These are phyloP conservation scores for Helotiales sp. DNA, from an alignment of 2,329 filamentous ascomycete species.

Conservation along the genomic window DNA sequence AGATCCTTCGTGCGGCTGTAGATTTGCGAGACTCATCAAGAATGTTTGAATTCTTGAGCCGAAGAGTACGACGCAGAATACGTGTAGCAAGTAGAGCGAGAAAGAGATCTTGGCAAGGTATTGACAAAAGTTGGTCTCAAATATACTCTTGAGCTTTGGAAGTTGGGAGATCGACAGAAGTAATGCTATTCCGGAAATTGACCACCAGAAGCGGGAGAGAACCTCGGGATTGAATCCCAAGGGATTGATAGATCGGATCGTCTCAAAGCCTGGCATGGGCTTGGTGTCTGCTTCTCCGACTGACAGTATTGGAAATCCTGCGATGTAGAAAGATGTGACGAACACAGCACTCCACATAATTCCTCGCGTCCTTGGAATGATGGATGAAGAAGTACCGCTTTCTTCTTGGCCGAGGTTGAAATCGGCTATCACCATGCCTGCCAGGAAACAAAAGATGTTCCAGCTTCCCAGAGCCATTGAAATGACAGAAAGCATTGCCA, in stretches of 20 bases:
- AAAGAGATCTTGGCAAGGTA: conserved; percentile 58
- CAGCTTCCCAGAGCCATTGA: conserved; percentile 23
- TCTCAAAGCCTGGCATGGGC: conserved; percentile 27
- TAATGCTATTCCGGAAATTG: conserved; percentile 23
- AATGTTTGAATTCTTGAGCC: conserved; percentile 24
- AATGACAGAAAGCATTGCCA: conserved; percentile 14
- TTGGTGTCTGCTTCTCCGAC: conserved; percentile 11
- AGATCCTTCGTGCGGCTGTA: conserved; percentile 2
- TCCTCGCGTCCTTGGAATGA: not conserved
- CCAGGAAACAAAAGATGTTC: conserved; percentile 28
- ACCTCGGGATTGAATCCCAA: conserved; percentile 21
- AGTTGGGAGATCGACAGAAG: conserved; percentile 36
- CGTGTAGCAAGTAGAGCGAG: conserved; percentile 52
- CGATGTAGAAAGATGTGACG: conserved; percentile 21
- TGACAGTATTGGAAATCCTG: conserved; percentile 25
- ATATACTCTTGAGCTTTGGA: conserved; percentile 39
- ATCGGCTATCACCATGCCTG: conserved; percentile 28
- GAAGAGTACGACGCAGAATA: conserved; percentile 32
- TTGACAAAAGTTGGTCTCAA: conserved; percentile 49
- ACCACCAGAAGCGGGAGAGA: conserved; percentile 27
- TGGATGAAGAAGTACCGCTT: not conserved
- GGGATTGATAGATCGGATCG: conserved; percentile 19
- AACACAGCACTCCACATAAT: conserved; percentile 17
- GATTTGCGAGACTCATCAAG: conserved; percentile 9
- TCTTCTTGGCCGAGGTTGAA: conserved; percentile 25